A percentile compares a stretch with the other conserved stretches of the same genome.
phyloP scores from a whole-genome alignment of 139 green algal species.

The Deuterostichococcus epilithicus region DNA sequence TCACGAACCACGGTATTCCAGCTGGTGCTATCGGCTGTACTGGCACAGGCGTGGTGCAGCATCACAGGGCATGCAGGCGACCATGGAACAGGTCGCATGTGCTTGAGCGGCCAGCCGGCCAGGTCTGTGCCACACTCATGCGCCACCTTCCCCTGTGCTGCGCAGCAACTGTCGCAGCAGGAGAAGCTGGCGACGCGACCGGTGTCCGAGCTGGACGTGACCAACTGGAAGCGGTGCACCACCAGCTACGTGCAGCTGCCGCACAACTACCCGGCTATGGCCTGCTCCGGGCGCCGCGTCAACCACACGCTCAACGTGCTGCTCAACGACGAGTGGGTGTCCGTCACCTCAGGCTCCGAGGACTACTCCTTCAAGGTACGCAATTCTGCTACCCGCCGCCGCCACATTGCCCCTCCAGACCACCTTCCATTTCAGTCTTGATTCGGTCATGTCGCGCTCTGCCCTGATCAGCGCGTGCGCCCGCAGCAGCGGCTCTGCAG shows the following conservation, averaged over 20 bases:
- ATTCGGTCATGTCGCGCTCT: no score
- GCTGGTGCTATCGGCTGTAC: no score
- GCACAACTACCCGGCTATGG: constrained; percentile 64
- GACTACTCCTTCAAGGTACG: constrained; percentile 83
- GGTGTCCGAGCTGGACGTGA: constrained; percentile 89
- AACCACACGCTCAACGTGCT: constrained; percentile 42
- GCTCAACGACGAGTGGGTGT: constrained; percentile 91
- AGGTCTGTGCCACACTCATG: no score
- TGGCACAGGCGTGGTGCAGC: no score
- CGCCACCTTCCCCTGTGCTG: neutral
- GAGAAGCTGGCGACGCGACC: constrained; percentile 87
- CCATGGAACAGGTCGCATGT: no score
- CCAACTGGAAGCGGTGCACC: constrained; percentile 60
- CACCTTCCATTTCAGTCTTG: neutral
- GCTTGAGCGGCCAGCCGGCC: no score
- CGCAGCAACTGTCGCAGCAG: neutral
- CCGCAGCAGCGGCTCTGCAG: no score
- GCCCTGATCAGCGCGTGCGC: no score
- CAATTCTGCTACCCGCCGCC: no score
- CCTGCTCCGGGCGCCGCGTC: constrained; percentile 32
- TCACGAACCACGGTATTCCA: no score
- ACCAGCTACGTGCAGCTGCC: constrained; percentile 93
- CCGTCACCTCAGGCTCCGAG: constrained; percentile 90
- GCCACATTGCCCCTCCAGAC: no score
- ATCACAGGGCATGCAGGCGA: no score